These are phyloP conservation scores for Tricholoma matsutake DNA, from an alignment of 768 basidiomycete species.

Conservation along the genomic window DNA sequence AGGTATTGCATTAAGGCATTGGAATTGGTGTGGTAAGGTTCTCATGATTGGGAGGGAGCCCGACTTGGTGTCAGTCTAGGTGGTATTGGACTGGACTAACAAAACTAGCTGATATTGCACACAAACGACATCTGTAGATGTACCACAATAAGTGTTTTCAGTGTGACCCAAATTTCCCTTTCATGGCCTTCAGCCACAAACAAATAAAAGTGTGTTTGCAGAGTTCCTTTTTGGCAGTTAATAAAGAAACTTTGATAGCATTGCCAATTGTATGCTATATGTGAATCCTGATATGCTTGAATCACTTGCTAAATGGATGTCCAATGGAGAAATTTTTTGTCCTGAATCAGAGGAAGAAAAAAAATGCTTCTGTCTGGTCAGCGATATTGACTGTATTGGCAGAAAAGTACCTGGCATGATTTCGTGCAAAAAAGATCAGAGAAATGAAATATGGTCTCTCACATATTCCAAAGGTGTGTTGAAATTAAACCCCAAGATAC, in stretches of 20 bases:
- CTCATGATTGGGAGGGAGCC: not conserved
- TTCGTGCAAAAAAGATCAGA: not conserved
- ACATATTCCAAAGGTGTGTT: not conserved
- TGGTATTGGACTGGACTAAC: not conserved
- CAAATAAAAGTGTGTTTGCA: too few species aligned
- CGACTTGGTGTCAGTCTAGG: not conserved
- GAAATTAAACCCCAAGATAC: too few species aligned
- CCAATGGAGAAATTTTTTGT: not conserved
- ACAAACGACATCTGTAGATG: too few species aligned
- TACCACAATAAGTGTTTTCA: too few species aligned
- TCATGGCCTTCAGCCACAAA: too few species aligned
- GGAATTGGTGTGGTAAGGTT: not conserved
- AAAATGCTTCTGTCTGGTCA: not conserved
- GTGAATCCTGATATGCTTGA: too few species aligned
- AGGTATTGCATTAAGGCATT: not conserved
- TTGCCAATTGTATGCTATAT: too few species aligned
- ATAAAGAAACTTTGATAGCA: too few species aligned
- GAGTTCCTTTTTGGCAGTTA: too few species aligned
- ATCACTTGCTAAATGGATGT: too few species aligned
- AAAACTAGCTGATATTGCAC: not conserved
- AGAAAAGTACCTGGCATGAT: constrained; percentile 14
- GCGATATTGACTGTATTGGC: constrained; percentile 10
- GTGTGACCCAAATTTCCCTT: too few species aligned
- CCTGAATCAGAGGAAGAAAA: not conserved
- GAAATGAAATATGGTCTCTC: constrained; percentile 17